Conservation (phyloP, 2,329 filamentous ascomycete species). For the Pochonia chlamydosporia region DNA sequence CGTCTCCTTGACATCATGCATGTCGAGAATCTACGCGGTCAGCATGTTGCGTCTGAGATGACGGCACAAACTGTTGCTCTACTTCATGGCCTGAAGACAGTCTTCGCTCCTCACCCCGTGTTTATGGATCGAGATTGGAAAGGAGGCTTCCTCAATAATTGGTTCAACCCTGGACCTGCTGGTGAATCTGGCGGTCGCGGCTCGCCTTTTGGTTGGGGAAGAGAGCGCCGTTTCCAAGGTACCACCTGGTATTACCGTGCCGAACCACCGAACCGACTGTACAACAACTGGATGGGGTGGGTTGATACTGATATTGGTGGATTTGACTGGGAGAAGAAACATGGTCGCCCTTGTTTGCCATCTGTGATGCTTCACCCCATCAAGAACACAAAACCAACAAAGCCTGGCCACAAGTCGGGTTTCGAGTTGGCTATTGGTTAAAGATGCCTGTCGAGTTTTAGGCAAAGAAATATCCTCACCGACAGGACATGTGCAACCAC, state of each 20-base stretch:
- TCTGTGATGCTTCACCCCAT: constrained; percentile 55
- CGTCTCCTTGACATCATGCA: constrained; percentile 72
- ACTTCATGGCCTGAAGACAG: constrained; percentile 72
- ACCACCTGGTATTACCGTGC: constrained; percentile 57
- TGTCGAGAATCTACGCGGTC: constrained; percentile 64
- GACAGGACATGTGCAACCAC: too few relatives aligned
- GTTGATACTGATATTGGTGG: constrained; percentile 50
- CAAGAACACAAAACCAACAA: constrained; percentile 50
- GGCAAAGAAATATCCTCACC: too few relatives aligned
- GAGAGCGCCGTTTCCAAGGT: constrained; percentile 52
- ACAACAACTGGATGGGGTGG: constrained; percentile 60
- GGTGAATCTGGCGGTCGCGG: constrained; percentile 49
- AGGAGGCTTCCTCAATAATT: constrained; percentile 45
- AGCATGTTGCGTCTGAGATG: constrained; percentile 78
- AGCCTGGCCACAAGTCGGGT: constrained; percentile 32
- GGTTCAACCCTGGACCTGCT: constrained; percentile 54
- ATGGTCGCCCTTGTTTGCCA: constrained; percentile 54
- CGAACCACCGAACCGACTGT: constrained; percentile 50
- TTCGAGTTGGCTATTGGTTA: constrained; percentile 34
- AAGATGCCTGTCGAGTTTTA: too few relatives aligned
- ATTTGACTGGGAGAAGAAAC: constrained; percentile 45
- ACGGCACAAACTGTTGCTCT: constrained; percentile 67
- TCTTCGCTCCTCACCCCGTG: constrained; percentile 72
- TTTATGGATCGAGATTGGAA: constrained; percentile 73
- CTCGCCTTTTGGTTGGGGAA: constrained; percentile 54